Percentiles rank a stretch among this genome's conserved stretches.
These are phyloP conservation scores for Entonaema liquescens DNA, from an alignment of 495 filamentous ascomycete species.

Conservation along the genomic window DNA sequence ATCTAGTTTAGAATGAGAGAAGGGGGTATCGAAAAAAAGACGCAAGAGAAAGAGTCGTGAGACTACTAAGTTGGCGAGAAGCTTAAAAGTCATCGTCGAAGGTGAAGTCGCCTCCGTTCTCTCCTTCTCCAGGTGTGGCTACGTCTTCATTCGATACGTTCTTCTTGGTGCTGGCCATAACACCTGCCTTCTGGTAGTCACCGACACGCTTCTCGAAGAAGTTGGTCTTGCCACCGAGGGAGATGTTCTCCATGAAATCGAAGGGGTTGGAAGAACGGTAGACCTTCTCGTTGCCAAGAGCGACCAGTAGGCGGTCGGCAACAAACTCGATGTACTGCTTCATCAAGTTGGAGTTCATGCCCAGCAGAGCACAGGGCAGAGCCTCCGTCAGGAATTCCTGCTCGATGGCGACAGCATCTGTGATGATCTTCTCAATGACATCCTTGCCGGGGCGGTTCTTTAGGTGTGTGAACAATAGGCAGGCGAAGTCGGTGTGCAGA, in stretches of 20 bases:
- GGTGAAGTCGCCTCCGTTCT: conserved; percentile 79
- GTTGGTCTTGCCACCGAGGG: conserved; percentile 98
- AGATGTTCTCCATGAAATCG: conserved; percentile 99
- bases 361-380: conserved; percentile 87
- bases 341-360: conserved; percentile 98
- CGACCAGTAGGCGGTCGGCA: conserved; percentile 89
- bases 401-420: conserved; percentile 92
- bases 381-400: conserved; percentile 98
- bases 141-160: conserved; percentile 61
- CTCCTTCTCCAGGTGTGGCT: conserved; percentile 57
- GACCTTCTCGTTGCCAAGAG: conserved; percentile 91
- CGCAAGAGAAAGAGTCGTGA: conserved; percentile 7
- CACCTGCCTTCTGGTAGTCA: conserved; percentile 99
- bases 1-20: conserved; percentile 16
- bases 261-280: conserved; percentile 95
- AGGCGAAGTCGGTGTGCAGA: conserved; percentile 99
- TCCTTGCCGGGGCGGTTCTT: conserved; percentile 87
- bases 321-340: conserved; percentile 99
- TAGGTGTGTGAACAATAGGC: conserved; percentile 93
- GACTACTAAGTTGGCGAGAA: neutral
- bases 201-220: conserved; percentile 99
- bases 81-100: conserved; percentile 98
- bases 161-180: conserved; percentile 95
- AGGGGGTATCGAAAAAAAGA: conserved; percentile 39
- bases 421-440: conserved; percentile 85